Evolutionary conservation across 495 filamentous ascomycete genomes (phyloP).

Genomic region (Sphaerosporella brunnea): DNA sequence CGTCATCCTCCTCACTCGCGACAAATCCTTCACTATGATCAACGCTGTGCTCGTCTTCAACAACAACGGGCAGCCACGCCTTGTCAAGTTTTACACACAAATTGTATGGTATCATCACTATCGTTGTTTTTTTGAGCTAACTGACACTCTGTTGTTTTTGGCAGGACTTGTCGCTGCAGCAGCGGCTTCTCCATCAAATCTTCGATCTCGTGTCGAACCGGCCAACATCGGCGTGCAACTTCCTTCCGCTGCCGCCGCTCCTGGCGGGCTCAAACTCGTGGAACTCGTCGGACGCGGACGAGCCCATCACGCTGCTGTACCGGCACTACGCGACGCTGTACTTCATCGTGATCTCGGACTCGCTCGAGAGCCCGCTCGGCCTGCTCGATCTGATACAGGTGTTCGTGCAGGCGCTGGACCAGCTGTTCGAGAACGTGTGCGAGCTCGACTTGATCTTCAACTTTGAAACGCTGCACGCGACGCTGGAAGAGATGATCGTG

Average conservation of each 20-base stretch:
- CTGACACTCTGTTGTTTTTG: no score
- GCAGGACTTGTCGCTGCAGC: conserved; percentile 40
- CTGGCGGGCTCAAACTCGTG: conserved; percentile 45
- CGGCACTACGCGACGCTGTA: conserved; percentile 95
- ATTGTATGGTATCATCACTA: no score
- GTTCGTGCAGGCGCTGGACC: conserved; percentile 86
- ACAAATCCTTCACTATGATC: no score
- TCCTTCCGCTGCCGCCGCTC: conserved; percentile 54
- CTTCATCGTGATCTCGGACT: conserved; percentile 96
- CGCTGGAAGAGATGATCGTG: conserved; percentile 84
- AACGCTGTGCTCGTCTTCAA: conserved; percentile 99
- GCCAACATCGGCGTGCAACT: conserved; percentile 79
- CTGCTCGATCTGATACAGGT: conserved; percentile 94
- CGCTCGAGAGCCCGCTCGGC: conserved; percentile 86
- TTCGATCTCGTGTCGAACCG: conserved; percentile 91
- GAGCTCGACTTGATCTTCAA: conserved; percentile 97
- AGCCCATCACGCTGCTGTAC: conserved; percentile 91
- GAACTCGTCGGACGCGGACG: conserved; percentile 47
- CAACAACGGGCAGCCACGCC: conserved; percentile 82
- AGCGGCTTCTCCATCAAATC: conserved; percentile 90
- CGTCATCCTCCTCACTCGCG: no score
- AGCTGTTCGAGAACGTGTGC: conserved; percentile 94
- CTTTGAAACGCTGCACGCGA: conserved; percentile 88
- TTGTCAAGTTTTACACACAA: conserved; percentile 98
- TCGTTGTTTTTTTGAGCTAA: no score